Percentiles rank a stretch among this genome's conserved stretches.
phyloP scores from a whole-genome alignment of 352 stramenopile genomes.

The Hyaloperonospora arabidopsidis region DNA sequence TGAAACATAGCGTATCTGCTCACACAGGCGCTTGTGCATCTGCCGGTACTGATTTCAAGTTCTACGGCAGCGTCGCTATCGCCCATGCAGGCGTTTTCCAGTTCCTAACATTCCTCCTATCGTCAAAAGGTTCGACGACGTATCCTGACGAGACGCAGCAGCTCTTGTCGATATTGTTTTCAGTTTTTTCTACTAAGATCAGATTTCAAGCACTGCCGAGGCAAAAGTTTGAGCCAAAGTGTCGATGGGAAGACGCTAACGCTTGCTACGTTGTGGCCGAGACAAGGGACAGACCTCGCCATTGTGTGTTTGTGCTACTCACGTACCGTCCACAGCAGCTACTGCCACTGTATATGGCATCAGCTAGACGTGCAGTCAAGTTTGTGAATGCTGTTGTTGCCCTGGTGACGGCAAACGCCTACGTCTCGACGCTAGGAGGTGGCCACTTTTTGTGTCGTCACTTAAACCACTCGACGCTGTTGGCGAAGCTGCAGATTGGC shows the following conservation, averaged over 20 bases:
- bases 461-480: constrained; percentile 54
- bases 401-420: constrained; percentile 75
- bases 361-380: constrained; percentile 49
- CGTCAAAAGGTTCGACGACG: constrained; percentile 8
- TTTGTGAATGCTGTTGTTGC: constrained; percentile 66
- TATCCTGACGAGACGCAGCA: constrained; percentile 28
- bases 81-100: constrained; percentile 33
- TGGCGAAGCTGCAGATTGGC: constrained; percentile 74
- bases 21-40: neutral
- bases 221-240: constrained; percentile 5
- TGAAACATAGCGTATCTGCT: constrained; percentile 13
- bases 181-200: constrained; percentile 1
- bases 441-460: constrained; percentile 76
- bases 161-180: constrained; percentile 8
- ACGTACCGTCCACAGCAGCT: constrained; percentile 40
- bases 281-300: neutral
- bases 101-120: constrained; percentile 26
- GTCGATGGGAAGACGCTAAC: constrained; percentile 16
- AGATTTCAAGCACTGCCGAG: neutral
- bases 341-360: constrained; percentile 53
- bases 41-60: neutral
- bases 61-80: constrained; percentile 27
- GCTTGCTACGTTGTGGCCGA: constrained; percentile 18
- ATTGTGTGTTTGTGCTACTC: constrained; percentile 27
- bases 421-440: constrained; percentile 75